phyloP scores from a whole-genome alignment of 163 green algal genomes.

The Scenedesmus sp. region DNA sequence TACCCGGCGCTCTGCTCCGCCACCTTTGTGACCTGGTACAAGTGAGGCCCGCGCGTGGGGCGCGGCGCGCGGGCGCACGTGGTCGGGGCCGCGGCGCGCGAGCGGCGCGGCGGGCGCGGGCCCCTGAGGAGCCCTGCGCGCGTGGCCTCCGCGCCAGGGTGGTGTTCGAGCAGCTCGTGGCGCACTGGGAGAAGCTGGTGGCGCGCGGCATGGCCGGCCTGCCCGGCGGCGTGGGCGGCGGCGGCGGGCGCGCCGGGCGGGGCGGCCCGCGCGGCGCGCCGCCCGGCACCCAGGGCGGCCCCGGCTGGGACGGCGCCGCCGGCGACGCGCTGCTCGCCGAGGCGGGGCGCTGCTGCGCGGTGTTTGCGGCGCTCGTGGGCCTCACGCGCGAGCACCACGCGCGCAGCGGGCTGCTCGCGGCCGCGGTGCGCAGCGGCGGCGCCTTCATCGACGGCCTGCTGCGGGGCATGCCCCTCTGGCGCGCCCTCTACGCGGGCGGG shows the following conservation, averaged over 20 bases:
- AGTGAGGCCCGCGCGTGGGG: no score
- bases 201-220: not conserved
- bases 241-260: not conserved
- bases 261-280: not conserved
- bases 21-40: conserved; percentile 41
- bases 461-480: conserved; percentile 28
- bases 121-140: no score
- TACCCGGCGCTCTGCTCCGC: conserved; percentile 41
- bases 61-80: no score
- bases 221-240: conserved; percentile 1
- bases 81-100: no score
- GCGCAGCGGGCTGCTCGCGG: conserved; percentile 13
- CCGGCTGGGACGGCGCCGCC: conserved; percentile 14
- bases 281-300: not conserved
- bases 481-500: not conserved
- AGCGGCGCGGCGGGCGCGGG: no score
- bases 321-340: not conserved
- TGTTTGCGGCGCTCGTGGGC: conserved; percentile 13
- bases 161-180: conserved; percentile 35
- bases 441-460: conserved; percentile 32
- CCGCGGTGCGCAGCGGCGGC: conserved; percentile 11
- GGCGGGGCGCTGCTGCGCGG: not conserved
- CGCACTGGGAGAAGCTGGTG: not conserved
- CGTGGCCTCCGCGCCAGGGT: conserved; percentile 17
- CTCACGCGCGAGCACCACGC: conserved; percentile 33